Percentiles rank a stretch among this genome's conserved stretches.
phyloP scores from a whole-genome alignment of 345 rosid species.

The Sisymbrium altissimum region DNA sequence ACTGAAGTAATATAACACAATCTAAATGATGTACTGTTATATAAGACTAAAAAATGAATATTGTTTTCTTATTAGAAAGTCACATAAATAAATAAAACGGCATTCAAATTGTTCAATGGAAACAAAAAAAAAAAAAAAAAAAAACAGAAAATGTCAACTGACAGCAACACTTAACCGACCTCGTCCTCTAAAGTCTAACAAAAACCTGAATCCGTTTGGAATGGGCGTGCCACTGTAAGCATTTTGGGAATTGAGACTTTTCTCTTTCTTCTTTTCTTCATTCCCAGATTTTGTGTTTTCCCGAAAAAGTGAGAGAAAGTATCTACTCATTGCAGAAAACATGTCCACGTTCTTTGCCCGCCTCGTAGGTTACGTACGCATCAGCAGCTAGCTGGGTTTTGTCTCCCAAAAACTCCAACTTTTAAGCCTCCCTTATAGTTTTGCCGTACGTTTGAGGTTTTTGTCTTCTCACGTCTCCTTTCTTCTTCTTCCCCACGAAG shows the following conservation, averaged over 20 bases:
- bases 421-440: neutral
- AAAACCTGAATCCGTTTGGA: conserved; percentile 2
- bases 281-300: conserved; percentile 9
- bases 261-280: neutral
- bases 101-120: neutral
- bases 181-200: conserved; percentile 1
- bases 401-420: conserved; percentile 9
- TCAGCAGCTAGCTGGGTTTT: conserved; percentile 28
- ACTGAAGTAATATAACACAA: too few species aligned
- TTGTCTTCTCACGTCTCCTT: neutral
- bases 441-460: conserved; percentile 1
- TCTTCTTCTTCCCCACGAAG: neutral
- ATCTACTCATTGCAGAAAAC: conserved; percentile 13
- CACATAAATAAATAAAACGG: neutral
- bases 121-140: too few species aligned
- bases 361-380: conserved; percentile 39
- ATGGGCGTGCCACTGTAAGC: neutral
- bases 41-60: neutral
- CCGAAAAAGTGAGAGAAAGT: conserved; percentile 32
- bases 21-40: too few species aligned
- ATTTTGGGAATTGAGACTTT: neutral
- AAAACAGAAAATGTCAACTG: neutral
- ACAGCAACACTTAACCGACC: conserved; percentile 23
- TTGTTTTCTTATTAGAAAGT: neutral
- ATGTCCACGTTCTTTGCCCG: conserved; percentile 39